Base-by-base conservation (phyloP, 1,284 basidiomycete species). In the Irpex rosettiformis region DNA sequence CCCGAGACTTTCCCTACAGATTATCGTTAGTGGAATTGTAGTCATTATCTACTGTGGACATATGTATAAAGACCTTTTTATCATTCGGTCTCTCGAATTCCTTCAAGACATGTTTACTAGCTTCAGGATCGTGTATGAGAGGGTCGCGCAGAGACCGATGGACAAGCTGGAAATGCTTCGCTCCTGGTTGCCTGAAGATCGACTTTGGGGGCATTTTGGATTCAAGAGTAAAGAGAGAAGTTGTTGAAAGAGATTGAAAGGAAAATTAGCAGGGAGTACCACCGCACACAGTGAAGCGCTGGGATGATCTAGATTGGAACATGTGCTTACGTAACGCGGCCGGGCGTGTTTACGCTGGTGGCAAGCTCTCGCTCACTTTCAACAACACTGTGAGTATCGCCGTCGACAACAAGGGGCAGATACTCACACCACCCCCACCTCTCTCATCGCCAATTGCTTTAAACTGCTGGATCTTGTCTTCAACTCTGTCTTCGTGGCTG, bases 101-200 rank as follows among this genome's bases (percentile, higher is more conserved):
- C 71, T 94, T 96, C 52, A 99, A 80, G 5, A 99, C 96, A 73
- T 95, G 89, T 63, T 87, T 82, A 60, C 88, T 88, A 0, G 94
- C 94, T 60, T 96, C 93, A 2, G 93, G 88, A 67, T 99, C 96
- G 71, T 98, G 89, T 66, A 95, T 93, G 52, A 97, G 84, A 1
- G 97, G 96, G 76, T 99, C 97, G 58, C 96, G 80, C 69, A 96
- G 94, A 8, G 96, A 98, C 62, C 97, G 85, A 73, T 99, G 95
- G 25, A 99, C 96, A 53, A 99, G 90, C 78, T 98, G 94, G 68
- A 96, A 98, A 73, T 98, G 94, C 71, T 91, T 87, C 58, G 91
- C 86, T 4, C 91, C 90, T 8, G 94, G 91, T 66, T 88, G 88
- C 64, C 94, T 88, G 78, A 93, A 99, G 67, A 95, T 86, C 27